phyloP scores from a whole-genome alignment of 352 stramenopile genomes.

The Globisporangium lucens region DNA sequence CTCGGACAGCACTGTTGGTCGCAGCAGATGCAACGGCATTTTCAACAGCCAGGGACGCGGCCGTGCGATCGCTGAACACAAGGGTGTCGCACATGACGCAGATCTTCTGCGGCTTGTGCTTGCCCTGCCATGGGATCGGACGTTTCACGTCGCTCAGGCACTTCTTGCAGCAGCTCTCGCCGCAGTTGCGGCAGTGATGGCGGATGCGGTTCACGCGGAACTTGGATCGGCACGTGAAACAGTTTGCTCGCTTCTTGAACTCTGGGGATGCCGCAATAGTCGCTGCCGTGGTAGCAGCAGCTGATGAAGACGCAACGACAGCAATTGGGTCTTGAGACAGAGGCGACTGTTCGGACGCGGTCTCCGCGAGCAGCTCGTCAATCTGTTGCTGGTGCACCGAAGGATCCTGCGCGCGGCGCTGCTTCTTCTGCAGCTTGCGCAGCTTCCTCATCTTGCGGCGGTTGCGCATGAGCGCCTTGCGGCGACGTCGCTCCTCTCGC shows the following conservation, averaged over 20 bases:
- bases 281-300: neutral
- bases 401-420: conserved; percentile 8
- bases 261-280: conserved; percentile 10
- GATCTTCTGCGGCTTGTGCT: conserved; percentile 50
- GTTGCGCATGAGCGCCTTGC: conserved; percentile 12
- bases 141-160: conserved; percentile 41
- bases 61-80: conserved; percentile 24
- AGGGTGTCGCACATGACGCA: conserved; percentile 52
- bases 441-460: conserved; percentile 16
- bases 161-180: conserved; percentile 52
- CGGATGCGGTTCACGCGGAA: conserved; percentile 40
- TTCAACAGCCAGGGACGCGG: neutral
- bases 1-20: neutral
- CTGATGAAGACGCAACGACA: neutral
- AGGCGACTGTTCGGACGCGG: neutral
- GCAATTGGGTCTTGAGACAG: neutral
- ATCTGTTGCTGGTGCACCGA: neutral
- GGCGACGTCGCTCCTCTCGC: conserved; percentile 11
- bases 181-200: conserved; percentile 69
- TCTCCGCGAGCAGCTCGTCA: conserved; percentile 8
- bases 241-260: conserved; percentile 36
- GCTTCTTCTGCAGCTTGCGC: conserved; percentile 14
- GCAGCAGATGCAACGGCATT: neutral
- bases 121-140: conserved; percentile 32
- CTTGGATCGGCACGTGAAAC: conserved; percentile 34